Conservation (phyloP, 768 basidiomycete species). For the Panus rudis region DNA sequence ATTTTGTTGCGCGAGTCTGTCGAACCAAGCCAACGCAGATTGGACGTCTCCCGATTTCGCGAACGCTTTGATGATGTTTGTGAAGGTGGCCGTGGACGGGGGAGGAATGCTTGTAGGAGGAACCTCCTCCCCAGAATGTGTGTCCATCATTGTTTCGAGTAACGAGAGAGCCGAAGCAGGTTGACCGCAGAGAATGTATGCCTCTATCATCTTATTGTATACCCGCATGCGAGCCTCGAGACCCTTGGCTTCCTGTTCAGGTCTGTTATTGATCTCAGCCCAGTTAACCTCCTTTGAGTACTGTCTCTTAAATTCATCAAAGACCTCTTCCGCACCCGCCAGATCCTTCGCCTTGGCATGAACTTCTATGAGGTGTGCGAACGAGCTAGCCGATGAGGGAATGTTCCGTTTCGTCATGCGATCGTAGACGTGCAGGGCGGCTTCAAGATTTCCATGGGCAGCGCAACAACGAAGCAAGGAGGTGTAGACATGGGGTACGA, state of each 20-base stretch:
- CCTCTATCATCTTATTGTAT: conserved; percentile 74
- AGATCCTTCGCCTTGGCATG: conserved; percentile 49
- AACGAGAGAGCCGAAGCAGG: conserved; percentile 59
- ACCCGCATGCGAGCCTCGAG: conserved; percentile 35
- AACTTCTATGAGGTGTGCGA: conserved; percentile 48
- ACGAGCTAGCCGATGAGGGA: conserved; percentile 34
- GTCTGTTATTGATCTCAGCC: conserved; percentile 14
- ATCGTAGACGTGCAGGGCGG: conserved; percentile 56
- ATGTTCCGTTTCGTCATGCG: conserved; percentile 2
- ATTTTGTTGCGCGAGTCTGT: conserved; percentile 47
- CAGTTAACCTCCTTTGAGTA: conserved; percentile 32
- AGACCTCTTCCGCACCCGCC: conserved; percentile 48
- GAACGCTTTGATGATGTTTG: conserved; percentile 60
- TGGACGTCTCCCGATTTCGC: conserved; percentile 49
- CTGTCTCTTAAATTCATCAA: conserved; percentile 49
- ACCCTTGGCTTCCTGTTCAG: conserved; percentile 2
- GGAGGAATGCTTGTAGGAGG: conserved; percentile 39
- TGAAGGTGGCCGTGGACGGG: conserved; percentile 58
- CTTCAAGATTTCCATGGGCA: conserved; percentile 45
- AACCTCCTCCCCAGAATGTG: conserved; percentile 27
- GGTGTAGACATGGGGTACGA: conserved; percentile 31
- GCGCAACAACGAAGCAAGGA: conserved; percentile 59
- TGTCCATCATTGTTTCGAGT: conserved; percentile 65
- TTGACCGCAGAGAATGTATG: conserved; percentile 59
- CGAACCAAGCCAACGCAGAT: conserved; percentile 68